These are phyloP conservation scores for Mycosarcoma mackinlayi DNA, from an alignment of 1,284 basidiomycete species.

Conservation along the genomic window DNA sequence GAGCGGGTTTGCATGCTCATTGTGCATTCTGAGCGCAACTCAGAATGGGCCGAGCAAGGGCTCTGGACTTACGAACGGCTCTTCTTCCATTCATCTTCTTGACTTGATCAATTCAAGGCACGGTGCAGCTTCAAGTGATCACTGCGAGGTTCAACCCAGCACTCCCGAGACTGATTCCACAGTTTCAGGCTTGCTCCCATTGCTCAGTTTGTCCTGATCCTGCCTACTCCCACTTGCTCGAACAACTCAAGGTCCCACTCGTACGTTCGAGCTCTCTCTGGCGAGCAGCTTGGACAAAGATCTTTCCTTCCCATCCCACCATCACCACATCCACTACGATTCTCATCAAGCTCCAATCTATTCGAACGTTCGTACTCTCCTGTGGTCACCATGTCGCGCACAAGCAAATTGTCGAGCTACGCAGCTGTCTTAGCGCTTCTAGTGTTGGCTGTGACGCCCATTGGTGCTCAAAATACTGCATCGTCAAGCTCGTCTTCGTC, in stretches of 20 bases:
- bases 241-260: too few relatives aligned
- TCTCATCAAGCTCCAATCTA: background rate
- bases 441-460: background rate
- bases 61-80: too few relatives aligned
- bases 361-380: background rate
- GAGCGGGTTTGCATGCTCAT: too few relatives aligned
- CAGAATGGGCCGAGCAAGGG: too few relatives aligned
- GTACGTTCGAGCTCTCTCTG: background rate
- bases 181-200: background rate
- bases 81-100: too few relatives aligned
- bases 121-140: too few relatives aligned
- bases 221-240: too few relatives aligned
- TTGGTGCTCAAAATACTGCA: slow-evolving; percentile 11
- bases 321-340: background rate
- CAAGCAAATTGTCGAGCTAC: slow-evolving; percentile 12
- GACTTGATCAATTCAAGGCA: too few relatives aligned
- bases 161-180: too few relatives aligned
- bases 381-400: slow-evolving; percentile 3
- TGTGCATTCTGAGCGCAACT: too few relatives aligned
- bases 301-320: background rate
- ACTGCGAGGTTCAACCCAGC: too few relatives aligned
- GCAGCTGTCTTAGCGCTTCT: slow-evolving; percentile 6
- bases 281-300: background rate
- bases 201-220: too few relatives aligned
- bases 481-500: background rate